Conservation (phyloP, 257 asterid genomes). For the Plantago elongata region DNA sequence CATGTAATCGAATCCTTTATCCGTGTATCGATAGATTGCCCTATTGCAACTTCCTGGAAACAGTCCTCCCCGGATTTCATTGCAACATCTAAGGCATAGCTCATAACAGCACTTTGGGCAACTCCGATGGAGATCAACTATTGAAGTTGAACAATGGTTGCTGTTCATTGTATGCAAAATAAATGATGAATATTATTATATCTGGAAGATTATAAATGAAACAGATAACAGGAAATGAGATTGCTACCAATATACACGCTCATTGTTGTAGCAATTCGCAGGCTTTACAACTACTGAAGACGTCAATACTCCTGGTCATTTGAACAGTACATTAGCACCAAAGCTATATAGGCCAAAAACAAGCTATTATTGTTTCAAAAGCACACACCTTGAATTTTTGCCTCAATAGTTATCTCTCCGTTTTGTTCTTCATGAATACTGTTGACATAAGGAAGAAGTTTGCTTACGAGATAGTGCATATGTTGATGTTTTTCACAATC, state of each 20-base stretch:
- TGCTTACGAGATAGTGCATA: conserved; percentile 52
- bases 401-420: conserved; percentile 56
- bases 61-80: conserved; percentile 53
- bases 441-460: conserved; percentile 61
- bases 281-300: conserved; percentile 45
- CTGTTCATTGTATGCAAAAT: conserved; percentile 39
- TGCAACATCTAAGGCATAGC: conserved; percentile 73
- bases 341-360: neutral
- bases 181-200: conserved; percentile 1
- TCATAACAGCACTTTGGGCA: conserved; percentile 83
- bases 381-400: conserved; percentile 48
- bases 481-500: conserved; percentile 50
- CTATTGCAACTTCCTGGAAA: conserved; percentile 31
- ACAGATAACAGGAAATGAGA: conserved; percentile 7
- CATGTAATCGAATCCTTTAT: conserved; percentile 65
- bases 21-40: conserved; percentile 26
- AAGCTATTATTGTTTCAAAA: neutral
- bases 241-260: conserved; percentile 77
- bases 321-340: conserved; percentile 18
- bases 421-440: conserved; percentile 59
- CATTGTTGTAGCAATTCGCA: conserved; percentile 49
- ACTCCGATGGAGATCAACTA: conserved; percentile 89
- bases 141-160: conserved; percentile 86
- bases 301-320: conserved; percentile 46
- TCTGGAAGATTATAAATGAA: conserved; percentile 6